Conservation (phyloP, 208 protist species). For the Acanthamoeba castellanii region DNA sequence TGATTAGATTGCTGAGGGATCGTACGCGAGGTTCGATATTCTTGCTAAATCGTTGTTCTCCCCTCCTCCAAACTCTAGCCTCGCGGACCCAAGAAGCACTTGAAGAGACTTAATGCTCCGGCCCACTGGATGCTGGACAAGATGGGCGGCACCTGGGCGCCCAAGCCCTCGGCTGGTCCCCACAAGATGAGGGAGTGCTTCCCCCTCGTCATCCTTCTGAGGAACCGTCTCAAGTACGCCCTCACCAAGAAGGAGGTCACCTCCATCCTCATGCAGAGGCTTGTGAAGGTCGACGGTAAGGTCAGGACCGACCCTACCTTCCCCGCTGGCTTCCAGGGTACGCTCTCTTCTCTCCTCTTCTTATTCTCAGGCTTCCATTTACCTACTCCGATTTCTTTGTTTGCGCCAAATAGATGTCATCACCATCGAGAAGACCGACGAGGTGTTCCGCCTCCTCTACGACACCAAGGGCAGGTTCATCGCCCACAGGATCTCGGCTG, state of each 20-base stretch:
- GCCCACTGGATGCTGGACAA: slow-evolving; percentile 99
- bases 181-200: slow-evolving; percentile 98
- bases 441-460: slow-evolving; percentile 99
- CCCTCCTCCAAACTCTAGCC: slow-evolving; percentile 76
- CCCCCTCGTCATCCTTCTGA: slow-evolving; percentile 94
- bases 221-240: slow-evolving; percentile 99
- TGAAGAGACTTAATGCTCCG: slow-evolving; percentile 99
- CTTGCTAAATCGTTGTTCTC: neutral
- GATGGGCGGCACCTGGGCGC: slow-evolving; percentile 98
- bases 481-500: slow-evolving; percentile 95
- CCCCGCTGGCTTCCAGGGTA: slow-evolving; percentile 98
- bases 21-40: neutral
- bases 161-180: slow-evolving; percentile 96
- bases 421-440: slow-evolving; percentile 97
- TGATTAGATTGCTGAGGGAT: neutral
- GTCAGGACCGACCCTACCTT: slow-evolving; percentile 97
- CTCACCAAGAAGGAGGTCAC: slow-evolving; percentile 97
- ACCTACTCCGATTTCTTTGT: neutral
- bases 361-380: neutral
- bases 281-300: slow-evolving; percentile 98
- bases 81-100: slow-evolving; percentile 98
- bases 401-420: slow-evolving; percentile 93
- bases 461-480: slow-evolving; percentile 99
- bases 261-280: slow-evolving; percentile 97
- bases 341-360: neutral